Base-by-base conservation (phyloP, 352 stramenopile genomes). In the Saprolegnia parasitica region DNA sequence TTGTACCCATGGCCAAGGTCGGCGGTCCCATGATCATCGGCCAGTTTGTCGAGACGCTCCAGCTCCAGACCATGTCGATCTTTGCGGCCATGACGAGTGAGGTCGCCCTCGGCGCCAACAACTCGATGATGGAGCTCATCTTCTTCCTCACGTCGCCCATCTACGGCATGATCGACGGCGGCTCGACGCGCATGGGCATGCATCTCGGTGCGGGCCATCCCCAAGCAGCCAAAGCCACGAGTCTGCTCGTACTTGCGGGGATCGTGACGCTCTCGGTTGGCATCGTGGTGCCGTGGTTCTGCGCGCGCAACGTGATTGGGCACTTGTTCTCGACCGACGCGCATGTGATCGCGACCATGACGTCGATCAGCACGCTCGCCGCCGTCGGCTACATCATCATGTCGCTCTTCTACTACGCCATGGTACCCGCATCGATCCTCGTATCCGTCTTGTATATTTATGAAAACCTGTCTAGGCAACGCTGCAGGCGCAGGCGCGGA, bases 91-190 rank as follows among this genome's bases (percentile, higher is more conserved):
- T 66, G 35, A 87, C 92, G 70, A 80, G 84, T 21, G 77, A 93
- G 62, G 58, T 88, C 5, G 81, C 93, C 58, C 73, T 95, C 13
- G 83, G 81, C 23, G 79, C 86, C 15, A 81, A 95, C 71, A 91
- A 86, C 71, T 80, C 84, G 20, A 93, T 95, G 86, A 87, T 93
- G 78, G 86, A 95, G 74, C 72, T 93, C 40, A 91, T 93, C 74
- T 87, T 87, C 73, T 88, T 95, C 71, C 77, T 84, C 49, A 89
- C 84, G 45, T 83, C 76, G 24, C 82, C 80, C 5, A 83, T 93
- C 40, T 94, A 86, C 68, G 82, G 86, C 6, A 71, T 91, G 1
- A 81, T 89, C 18, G 81, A 78, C 55, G 80, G 71, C 20, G 77
- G 81, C 5, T 80, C 90, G 32, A 87, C 80, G 39, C 84, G 81